A percentile compares a stretch with the other conserved stretches of the same genome.
Evolutionary conservation across 768 basidiomycete genomes (phyloP).

Genomic region (Boletus sp.): DNA sequence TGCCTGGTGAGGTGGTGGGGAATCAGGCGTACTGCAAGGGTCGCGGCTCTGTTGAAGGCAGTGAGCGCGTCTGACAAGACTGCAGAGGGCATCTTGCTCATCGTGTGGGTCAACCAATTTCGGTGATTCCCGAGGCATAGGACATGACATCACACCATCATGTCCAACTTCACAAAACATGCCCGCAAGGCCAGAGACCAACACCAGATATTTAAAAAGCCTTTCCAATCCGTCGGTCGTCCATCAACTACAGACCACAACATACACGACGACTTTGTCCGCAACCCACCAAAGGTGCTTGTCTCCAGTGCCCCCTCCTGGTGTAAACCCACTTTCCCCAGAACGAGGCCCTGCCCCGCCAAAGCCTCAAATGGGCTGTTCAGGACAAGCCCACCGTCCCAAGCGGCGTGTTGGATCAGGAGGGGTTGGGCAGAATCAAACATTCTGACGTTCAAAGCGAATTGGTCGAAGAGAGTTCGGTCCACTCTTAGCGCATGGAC

Average conservation of each 20-base stretch:
- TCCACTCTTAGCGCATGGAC: slow-evolving; percentile 16
- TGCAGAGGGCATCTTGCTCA: slow-evolving; percentile 35
- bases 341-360: slow-evolving; percentile 13
- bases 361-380: slow-evolving; percentile 23
- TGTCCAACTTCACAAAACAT: slow-evolving; percentile 4
- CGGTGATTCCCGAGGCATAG: slow-evolving; percentile 22
- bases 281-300: slow-evolving; percentile 29
- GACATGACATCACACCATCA: slow-evolving; percentile 9
- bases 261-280: slow-evolving; percentile 36
- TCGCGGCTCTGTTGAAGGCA: slow-evolving; percentile 40
- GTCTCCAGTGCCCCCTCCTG: not conserved
- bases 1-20: not conserved
- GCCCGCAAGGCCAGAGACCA: slow-evolving; percentile 17
- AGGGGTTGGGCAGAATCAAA: slow-evolving; percentile 18
- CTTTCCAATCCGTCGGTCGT: slow-evolving; percentile 25
- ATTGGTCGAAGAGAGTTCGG: slow-evolving; percentile 19
- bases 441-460: slow-evolving; percentile 17
- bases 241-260: slow-evolving; percentile 29
- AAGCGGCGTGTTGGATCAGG: slow-evolving; percentile 15
- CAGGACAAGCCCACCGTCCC: slow-evolving; percentile 6
- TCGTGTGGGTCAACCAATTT: slow-evolving; percentile 21
- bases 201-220: slow-evolving; percentile 26
- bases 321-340: not conserved
- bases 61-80: slow-evolving; percentile 42
- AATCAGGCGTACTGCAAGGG: slow-evolving; percentile 36